Percentiles rank a stretch among this genome's conserved stretches.
These are phyloP conservation scores for Tanacetum coccineum DNA, from an alignment of 129 eudicot genomes.

Conservation along the genomic window DNA sequence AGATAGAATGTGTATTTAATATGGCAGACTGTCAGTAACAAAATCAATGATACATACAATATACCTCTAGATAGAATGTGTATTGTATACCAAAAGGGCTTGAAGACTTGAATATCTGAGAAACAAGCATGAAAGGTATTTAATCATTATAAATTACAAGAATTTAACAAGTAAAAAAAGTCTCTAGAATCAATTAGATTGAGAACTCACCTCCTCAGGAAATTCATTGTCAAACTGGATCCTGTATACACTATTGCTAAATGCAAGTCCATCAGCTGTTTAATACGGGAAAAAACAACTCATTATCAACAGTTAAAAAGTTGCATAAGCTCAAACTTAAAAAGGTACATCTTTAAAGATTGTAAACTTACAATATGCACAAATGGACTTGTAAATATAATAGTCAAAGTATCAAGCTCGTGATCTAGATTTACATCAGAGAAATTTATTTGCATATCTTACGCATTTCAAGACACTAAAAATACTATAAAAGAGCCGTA, in stretches of 20 bases:
- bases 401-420: constrained; percentile 5
- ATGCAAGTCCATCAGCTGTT: constrained; percentile 79
- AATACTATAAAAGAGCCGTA: constrained; percentile 1
- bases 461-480: constrained; percentile 6
- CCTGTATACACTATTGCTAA: constrained; percentile 95
- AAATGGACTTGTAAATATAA: not conserved
- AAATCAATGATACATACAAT: too few species aligned
- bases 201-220: constrained; percentile 54
- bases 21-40: too few species aligned
- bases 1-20: constrained; percentile 91
- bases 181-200: not conserved
- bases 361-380: not conserved
- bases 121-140: constrained; percentile 9
- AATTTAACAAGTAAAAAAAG: not conserved
- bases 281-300: constrained; percentile 8
- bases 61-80: too few species aligned
- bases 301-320: constrained; percentile 5
- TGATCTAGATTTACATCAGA: not conserved
- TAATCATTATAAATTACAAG: constrained; percentile 2
- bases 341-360: too few species aligned
- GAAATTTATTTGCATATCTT: not conserved
- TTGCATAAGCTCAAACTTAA: not conserved
- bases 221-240: constrained; percentile 88
- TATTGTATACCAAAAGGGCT: constrained; percentile 90
- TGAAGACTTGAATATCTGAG: constrained; percentile 86